phyloP scores from a whole-genome alignment of 2,329 filamentous ascomycete genomes.

The Xylaria sp. region DNA sequence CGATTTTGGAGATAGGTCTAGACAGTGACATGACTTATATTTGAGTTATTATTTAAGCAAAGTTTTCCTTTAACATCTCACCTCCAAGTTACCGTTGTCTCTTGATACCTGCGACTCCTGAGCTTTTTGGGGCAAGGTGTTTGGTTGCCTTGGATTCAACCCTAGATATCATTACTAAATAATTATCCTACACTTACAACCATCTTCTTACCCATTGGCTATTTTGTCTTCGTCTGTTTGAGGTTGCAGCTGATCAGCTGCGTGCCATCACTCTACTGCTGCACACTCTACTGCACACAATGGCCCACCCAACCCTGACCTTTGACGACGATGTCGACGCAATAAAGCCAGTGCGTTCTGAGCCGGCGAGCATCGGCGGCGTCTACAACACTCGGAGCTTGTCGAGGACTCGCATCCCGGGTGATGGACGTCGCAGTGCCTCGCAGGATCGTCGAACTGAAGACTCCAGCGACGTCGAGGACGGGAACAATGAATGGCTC shows the following conservation, averaged over 20 bases:
- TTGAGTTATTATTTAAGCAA: not conserved
- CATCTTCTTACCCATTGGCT: conserved; percentile 20
- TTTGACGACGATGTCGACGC: conserved; percentile 46
- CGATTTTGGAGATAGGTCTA: not conserved
- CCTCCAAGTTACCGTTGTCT: not conserved
- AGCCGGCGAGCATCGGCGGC: conserved; percentile 45
- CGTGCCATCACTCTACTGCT: not conserved
- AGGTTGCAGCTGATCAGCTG: conserved; percentile 4
- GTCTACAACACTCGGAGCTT: conserved; percentile 51
- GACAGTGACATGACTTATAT: not conserved
- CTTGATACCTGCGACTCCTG: not conserved
- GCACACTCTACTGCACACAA: conserved; percentile 27
- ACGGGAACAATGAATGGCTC: conserved; percentile 51
- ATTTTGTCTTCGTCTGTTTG: conserved; percentile 4
- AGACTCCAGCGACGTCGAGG: conserved; percentile 46
- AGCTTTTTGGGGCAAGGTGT: not conserved
- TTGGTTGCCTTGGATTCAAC: not conserved
- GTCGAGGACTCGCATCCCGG: conserved; percentile 41
- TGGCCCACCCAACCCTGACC: conserved; percentile 45
- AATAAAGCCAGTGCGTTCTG: conserved; percentile 40
- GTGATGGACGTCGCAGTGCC: conserved; percentile 40
- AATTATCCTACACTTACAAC: not conserved
- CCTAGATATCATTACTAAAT: not conserved
- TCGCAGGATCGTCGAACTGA: conserved; percentile 44
- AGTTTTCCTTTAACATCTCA: not conserved